Evolutionary conservation across 1,139 yeast species (phyloP).

Genomic region (Pichia sp.): DNA sequence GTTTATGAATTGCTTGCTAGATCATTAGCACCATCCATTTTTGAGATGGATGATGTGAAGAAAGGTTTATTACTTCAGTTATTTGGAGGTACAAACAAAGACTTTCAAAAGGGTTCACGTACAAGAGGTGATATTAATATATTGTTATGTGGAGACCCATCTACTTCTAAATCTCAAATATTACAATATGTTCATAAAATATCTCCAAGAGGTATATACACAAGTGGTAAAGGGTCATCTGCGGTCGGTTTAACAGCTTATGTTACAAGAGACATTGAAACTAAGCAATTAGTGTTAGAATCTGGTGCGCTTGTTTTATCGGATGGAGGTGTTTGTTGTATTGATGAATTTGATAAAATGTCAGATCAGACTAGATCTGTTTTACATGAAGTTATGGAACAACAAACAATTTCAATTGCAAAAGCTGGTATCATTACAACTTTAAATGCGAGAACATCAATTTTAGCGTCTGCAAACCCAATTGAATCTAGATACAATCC

Average conservation of each 20-base stretch:
- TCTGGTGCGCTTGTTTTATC: constrained; percentile 94
- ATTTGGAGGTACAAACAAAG: constrained; percentile 93
- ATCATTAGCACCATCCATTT: constrained; percentile 92
- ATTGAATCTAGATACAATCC: constrained; percentile 94
- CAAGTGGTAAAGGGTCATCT: constrained; percentile 97
- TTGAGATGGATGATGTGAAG: constrained; percentile 92
- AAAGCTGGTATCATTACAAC: constrained; percentile 98
- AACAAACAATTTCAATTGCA: constrained; percentile 95
- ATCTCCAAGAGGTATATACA: constrained; percentile 95
- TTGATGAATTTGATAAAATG: constrained; percentile 98
- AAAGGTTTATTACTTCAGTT: constrained; percentile 88
- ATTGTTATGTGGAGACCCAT: constrained; percentile 93
- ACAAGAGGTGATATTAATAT: constrained; percentile 94
- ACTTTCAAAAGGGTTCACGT: constrained; percentile 82
- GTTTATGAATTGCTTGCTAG: constrained; percentile 83
- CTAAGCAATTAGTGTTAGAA: constrained; percentile 86
- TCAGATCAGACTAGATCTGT: constrained; percentile 90
- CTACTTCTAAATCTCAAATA: constrained; percentile 92
- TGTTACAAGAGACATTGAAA: constrained; percentile 88
- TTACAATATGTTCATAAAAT: constrained; percentile 92
- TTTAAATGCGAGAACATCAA: constrained; percentile 89
- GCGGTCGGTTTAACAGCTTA: constrained; percentile 99
- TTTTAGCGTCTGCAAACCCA: constrained; percentile 96
- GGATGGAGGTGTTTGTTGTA: constrained; percentile 98
- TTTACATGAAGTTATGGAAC: constrained; percentile 98